Evolutionary conservation across 768 basidiomycete species (phyloP), one percentile per base, ranked within the genome.

Genomic region (Cubamyces lactineus): DNA sequence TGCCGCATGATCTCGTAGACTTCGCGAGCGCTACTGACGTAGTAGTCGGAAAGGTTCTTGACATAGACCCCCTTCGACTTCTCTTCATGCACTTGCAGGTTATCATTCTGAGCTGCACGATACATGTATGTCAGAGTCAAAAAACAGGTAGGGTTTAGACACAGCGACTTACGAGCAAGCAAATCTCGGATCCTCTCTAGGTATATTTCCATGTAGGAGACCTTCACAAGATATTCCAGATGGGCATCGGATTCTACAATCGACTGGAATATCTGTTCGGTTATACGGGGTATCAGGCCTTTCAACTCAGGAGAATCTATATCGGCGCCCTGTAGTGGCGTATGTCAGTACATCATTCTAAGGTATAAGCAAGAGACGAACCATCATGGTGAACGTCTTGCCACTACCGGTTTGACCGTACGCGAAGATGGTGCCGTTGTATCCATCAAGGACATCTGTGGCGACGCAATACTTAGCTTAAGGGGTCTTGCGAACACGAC

Each of bases 151-250:
- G 49, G n/a, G 53, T 50, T 38, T 24, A 16, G 46, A 45, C 47
- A 34, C 24, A 19, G 38, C 15, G 13, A 84, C 96, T 72, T 75
- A 98, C 96, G 97, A 62, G 94, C 90, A 56, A 99, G 83, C 57
- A 99, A 78, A 82, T 99, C 97, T 54, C 96, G 85, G 67, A 99
- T 94, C 64, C 89, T 86, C 76, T 99, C 97, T 63, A 98, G 83
- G 76, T 99, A 99, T 62, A 99, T 98, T 79, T 99, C 97, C 96
- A 99, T 98, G 76, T 98, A 99, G 39, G 94, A 97, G 53, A 98
- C 97, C 78, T 99, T 99, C 74, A 99, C 97, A 66, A 98, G 87
- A 75, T 99, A 99, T 76, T 99, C 97, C 60, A 99, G 79, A 74
- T 94, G 93, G 39, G 92, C 84, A 67, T 98, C 96, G 57, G 95